Conservation (phyloP, 2,329 filamentous ascomycete genomes). For the Alternaria sp. region DNA sequence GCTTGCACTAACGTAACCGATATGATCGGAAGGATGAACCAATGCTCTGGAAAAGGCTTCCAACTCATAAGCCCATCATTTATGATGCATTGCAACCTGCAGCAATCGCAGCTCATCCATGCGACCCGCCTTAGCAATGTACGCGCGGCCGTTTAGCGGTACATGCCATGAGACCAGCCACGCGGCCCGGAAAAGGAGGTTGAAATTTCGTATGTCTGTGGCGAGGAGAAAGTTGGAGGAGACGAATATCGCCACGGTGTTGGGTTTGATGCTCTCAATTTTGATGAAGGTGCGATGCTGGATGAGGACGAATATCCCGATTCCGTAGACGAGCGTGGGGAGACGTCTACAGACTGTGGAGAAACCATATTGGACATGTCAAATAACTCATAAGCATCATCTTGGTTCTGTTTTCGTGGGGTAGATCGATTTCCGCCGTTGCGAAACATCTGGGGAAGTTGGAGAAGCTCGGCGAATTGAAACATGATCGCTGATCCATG, state of each 20-base stretch:
- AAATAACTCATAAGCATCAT: slow-evolving; percentile 22
- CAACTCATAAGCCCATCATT: background rate
- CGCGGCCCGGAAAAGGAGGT: slow-evolving; percentile 40
- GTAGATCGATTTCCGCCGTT: background rate
- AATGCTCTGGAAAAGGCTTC: background rate
- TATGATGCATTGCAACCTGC: background rate
- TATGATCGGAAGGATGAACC: background rate
- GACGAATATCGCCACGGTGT: slow-evolving; percentile 40
- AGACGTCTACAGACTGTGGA: slow-evolving; percentile 53
- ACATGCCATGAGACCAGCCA: slow-evolving; percentile 43
- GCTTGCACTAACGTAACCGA: background rate
- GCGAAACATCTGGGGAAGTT: background rate
- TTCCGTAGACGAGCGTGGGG: slow-evolving; percentile 53
- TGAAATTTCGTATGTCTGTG: slow-evolving; percentile 45
- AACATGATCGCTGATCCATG: slow-evolving; percentile 8
- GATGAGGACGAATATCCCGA: slow-evolving; percentile 18
- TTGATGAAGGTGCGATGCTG: slow-evolving; percentile 19
- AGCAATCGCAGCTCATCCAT: too few species aligned
- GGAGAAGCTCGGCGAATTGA: slow-evolving; percentile 2
- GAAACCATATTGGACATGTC: slow-evolving; percentile 29
- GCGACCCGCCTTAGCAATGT: too few species aligned
- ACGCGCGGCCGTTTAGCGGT: slow-evolving; percentile 25
- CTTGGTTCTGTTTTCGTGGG: slow-evolving; percentile 3
- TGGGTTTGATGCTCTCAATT: slow-evolving; percentile 14
- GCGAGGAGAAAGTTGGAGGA: slow-evolving; percentile 46